Base-by-base conservation (phyloP, 2,329 filamentous ascomycete genomes). In the Pseudocercospora cruenta region DNA sequence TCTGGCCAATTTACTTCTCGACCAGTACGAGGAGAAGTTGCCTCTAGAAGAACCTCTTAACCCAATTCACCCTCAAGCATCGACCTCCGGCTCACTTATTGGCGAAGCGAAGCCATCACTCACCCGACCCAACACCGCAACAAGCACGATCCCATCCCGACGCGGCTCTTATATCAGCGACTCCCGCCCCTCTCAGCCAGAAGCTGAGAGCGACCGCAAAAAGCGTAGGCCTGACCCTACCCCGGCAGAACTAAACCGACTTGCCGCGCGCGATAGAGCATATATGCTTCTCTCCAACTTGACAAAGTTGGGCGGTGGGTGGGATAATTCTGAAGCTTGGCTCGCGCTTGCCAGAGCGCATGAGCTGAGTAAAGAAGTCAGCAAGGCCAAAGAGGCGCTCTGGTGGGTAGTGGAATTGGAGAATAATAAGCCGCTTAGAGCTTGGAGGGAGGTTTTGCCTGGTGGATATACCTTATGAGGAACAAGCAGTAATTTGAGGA, bases 331-430 rank as follows among this genome's bases (percentile, higher is more conserved):
- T 0, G 95, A 98, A 76, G 95, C 94, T 4, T 99, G 95, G 95
- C 94, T 93, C 75, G 87, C 91, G 4, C 85, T 99, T 36, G 92
- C 93, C 0, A 85, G 93, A 69, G 93, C 92, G 9, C 92, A 97
- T 75, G 95, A 99, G 79, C 88, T 93, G 76, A 91, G 92, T 64
- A 91, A 91, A 0, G 92, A 97, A 81, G 80, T 88, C 1, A 91
- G 95, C 43, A 96, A 94, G 82, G 91, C 95, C 14, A 96, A 94
- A 81, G 91, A 95, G 72, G 93, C 94, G 54, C 84, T 98, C 6
- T 98, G 95, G 95, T 98, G 94, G 93, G 96, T 94, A 73, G 91
- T 99, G 12, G 93, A 97, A 79, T 83, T 99, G 31, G 95, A 98
- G 77, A 94, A 99, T 77, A 88, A 88, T 7, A 88, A 87, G 70